Percentiles rank a stretch among this genome's conserved stretches.
Conservation (phyloP, 169 alveolate genomes). For the Pseudocohnilembus persalinus region DNA sequence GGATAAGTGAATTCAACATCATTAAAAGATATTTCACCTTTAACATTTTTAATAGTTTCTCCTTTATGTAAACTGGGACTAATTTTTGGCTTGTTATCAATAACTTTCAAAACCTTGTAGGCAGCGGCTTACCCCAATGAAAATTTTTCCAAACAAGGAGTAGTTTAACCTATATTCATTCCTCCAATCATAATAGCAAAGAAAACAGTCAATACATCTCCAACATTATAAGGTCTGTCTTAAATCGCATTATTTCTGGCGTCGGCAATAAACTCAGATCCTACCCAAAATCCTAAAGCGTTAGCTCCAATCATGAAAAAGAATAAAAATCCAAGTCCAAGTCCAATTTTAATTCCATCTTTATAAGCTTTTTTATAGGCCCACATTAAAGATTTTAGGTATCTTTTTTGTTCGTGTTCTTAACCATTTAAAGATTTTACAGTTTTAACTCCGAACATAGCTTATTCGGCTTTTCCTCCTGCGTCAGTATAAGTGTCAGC, state of each 20-base stretch:
- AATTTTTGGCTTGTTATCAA: slow-evolving; percentile 63
- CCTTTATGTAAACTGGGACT: slow-evolving; percentile 9
- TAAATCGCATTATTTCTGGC: slow-evolving; percentile 41
- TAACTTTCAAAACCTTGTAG: slow-evolving; percentile 47
- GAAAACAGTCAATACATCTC: slow-evolving; percentile 65
- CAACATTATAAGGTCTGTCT: slow-evolving; percentile 59
- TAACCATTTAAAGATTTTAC: slow-evolving; percentile 34
- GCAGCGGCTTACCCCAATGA: slow-evolving; percentile 67
- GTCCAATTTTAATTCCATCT: slow-evolving; percentile 21
- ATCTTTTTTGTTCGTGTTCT: slow-evolving; percentile 14
- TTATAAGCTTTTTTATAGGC: slow-evolving; percentile 27
- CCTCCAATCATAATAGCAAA: slow-evolving; percentile 61
- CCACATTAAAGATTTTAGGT: not conserved
- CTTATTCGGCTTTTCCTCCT: slow-evolving; percentile 40
- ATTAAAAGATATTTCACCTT: slow-evolving; percentile 57
- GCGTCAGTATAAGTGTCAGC: slow-evolving; percentile 33
- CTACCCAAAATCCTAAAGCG: slow-evolving; percentile 63
- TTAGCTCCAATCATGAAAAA: slow-evolving; percentile 50
- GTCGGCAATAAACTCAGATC: slow-evolving; percentile 57
- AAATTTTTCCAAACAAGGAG: slow-evolving; percentile 63
- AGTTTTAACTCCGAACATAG: slow-evolving; percentile 23
- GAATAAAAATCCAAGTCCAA: slow-evolving; percentile 24
- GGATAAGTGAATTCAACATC: slow-evolving; percentile 58
- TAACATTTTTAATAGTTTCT: slow-evolving; percentile 26
- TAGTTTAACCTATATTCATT: slow-evolving; percentile 63